phyloP scores from a whole-genome alignment of 2,329 filamentous ascomycete genomes.

The Knufia fluminis region DNA sequence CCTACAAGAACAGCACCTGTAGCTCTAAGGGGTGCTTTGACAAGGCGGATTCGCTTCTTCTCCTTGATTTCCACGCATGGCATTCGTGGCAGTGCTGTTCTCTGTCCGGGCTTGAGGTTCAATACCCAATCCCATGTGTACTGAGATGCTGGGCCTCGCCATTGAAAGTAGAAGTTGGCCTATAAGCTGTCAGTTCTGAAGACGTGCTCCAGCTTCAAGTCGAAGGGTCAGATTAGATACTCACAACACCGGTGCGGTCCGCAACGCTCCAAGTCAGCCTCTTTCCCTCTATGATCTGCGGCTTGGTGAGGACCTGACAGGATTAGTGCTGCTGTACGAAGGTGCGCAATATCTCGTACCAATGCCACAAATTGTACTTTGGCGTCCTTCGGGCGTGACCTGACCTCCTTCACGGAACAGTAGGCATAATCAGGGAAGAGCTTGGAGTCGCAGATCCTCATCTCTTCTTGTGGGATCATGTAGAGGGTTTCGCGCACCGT shows the following conservation, averaged over 20 bases:
- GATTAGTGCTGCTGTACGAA: neutral
- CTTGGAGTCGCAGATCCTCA: conserved; percentile 15
- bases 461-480: conserved; percentile 17
- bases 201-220: neutral
- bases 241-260: conserved; percentile 19
- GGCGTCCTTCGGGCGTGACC: conserved; percentile 13
- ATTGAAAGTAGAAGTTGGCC: conserved; percentile 23
- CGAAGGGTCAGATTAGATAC: conserved; percentile 2
- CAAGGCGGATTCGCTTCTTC: conserved; percentile 11
- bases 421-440: conserved; percentile 17
- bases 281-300: conserved; percentile 13
- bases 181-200: conserved; percentile 1
- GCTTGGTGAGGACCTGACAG: conserved; percentile 12
- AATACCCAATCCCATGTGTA: conserved; percentile 22
- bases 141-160: conserved; percentile 15
- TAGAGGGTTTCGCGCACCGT: conserved; percentile 18
- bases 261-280: conserved; percentile 18
- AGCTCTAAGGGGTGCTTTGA: conserved; percentile 19
- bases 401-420: conserved; percentile 15
- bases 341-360: neutral
- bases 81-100: conserved; percentile 19
- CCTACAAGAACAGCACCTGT: conserved; percentile 12
- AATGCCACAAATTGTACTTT: conserved; percentile 22
- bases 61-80: conserved; percentile 18
- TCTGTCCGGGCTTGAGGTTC: conserved; percentile 17